Percentiles rank a stretch among this genome's conserved stretches.
phyloP scores from a whole-genome alignment of 441 rosid genomes.

The Theobroma grandiflorum region DNA sequence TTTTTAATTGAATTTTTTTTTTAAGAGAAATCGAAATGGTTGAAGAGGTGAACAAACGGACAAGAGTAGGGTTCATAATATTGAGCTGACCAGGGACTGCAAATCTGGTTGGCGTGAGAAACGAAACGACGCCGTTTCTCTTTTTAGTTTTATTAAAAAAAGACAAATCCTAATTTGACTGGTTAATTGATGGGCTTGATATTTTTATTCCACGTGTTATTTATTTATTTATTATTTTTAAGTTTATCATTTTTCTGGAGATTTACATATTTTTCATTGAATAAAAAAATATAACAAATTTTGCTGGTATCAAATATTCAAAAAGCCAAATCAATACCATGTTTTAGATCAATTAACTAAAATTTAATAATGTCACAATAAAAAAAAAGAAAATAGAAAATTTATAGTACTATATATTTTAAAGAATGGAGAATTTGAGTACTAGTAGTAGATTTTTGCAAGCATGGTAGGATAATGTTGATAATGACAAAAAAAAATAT shows the following conservation, averaged over 20 bases:
- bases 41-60: slow-evolving; percentile 14
- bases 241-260: too few species aligned
- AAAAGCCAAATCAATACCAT: too few species aligned
- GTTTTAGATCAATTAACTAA: too few species aligned
- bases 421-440: not conserved
- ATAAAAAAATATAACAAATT: too few species aligned
- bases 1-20: not conserved
- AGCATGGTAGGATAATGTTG: not conserved
- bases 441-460: not conserved
- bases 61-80: not conserved
- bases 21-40: not conserved
- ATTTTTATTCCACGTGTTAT: too few species aligned
- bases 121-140: not conserved
- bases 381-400: too few species aligned
- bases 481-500: too few species aligned
- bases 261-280: too few species aligned
- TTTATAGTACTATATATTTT: too few species aligned
- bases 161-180: not conserved
- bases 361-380: too few species aligned
- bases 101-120: not conserved
- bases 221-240: too few species aligned
- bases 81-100: slow-evolving; percentile 22
- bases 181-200: not conserved
- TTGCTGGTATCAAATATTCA: too few species aligned
- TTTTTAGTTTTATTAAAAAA: not conserved